A percentile compares a stretch with the other conserved stretches of the same genome.
These are phyloP conservation scores for Diacronema lutheri DNA, from an alignment of 78 protist species.

Conservation along the genomic window DNA sequence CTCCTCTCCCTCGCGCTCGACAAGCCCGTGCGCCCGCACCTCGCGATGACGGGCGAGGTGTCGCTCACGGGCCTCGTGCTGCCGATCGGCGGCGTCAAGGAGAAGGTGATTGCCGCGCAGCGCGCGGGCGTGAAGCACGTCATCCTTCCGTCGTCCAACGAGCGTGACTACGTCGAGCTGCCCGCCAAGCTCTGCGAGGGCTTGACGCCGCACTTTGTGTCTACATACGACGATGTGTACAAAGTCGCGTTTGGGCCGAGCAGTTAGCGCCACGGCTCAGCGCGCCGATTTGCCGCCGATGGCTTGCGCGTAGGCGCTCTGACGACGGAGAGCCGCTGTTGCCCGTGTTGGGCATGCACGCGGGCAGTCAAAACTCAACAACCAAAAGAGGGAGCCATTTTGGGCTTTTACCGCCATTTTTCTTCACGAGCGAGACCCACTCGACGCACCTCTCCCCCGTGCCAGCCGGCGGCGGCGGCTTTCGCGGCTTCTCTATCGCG, in stretches of 20 bases:
- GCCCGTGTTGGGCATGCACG: no score
- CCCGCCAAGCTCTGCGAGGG: slow-evolving; percentile 65
- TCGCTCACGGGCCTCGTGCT: slow-evolving; percentile 80
- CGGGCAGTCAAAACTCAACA: no score
- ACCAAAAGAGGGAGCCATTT: no score
- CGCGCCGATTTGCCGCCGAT: no score
- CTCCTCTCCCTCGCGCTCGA: slow-evolving; percentile 80
- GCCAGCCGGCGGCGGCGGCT: no score
- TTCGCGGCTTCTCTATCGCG: no score
- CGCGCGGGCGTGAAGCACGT: slow-evolving; percentile 61
- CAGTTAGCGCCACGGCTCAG: no score
- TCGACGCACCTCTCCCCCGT: no score
- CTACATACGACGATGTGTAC: slow-evolving; percentile 72
- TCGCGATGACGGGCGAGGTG: slow-evolving; percentile 94
- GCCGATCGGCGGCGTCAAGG: slow-evolving; percentile 83
- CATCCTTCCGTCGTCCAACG: slow-evolving; percentile 79
- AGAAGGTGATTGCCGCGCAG: slow-evolving; percentile 82
- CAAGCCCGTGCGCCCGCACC: slow-evolving; percentile 26
- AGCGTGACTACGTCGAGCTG: slow-evolving; percentile 74
- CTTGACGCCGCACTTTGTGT: slow-evolving; percentile 61
- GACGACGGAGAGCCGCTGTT: no score
- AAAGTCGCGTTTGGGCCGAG: slow-evolving; percentile 25
- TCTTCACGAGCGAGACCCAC: no score
- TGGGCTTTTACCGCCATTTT: no score
- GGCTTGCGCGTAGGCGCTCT: no score